These are phyloP conservation scores for Acacia acuminata DNA, from an alignment of 306 rosid species.

Conservation along the genomic window DNA sequence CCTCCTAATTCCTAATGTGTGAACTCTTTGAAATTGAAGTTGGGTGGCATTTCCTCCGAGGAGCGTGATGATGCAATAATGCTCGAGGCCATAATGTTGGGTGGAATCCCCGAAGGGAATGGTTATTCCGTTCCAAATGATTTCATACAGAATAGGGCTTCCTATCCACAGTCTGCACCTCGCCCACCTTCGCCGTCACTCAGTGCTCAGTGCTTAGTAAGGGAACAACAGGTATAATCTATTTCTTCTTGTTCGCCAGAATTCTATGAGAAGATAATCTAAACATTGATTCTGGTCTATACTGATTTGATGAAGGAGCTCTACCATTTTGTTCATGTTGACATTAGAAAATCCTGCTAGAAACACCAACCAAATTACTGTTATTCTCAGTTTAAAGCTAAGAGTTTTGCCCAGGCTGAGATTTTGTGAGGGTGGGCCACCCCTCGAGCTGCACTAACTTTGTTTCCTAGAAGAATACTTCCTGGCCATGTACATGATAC, in stretches of 20 bases:
- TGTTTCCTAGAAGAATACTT: neutral
- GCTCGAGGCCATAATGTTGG: slow-evolving; percentile 98
- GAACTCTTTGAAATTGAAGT: slow-evolving; percentile 50
- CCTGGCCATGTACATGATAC: neutral
- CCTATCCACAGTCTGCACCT: slow-evolving; percentile 44
- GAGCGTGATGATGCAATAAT: slow-evolving; percentile 87
- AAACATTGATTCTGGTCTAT: slow-evolving; percentile 4
- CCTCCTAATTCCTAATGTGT: slow-evolving; percentile 24
- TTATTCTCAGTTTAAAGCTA: neutral
- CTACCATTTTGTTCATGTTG: neutral
- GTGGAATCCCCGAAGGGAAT: slow-evolving; percentile 43
- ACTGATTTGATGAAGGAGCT: slow-evolving; percentile 57
- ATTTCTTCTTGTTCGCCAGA: slow-evolving; percentile 23
- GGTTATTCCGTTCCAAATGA: slow-evolving; percentile 46
- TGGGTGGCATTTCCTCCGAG: slow-evolving; percentile 96
- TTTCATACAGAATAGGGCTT: slow-evolving; percentile 51
- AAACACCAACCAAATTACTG: neutral
- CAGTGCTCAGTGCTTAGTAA: slow-evolving; percentile 80
- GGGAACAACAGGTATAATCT: slow-evolving; percentile 86
- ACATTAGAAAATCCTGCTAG: neutral
- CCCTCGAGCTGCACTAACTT: neutral
- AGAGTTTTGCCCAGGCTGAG: neutral
- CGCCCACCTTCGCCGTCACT: slow-evolving; percentile 90
- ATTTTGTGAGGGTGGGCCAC: neutral
- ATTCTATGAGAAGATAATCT: slow-evolving; percentile 14